Evolutionary conservation across 1,284 basidiomycete species (phyloP).

Genomic region (Moesziomyces parantarcticus): DNA sequence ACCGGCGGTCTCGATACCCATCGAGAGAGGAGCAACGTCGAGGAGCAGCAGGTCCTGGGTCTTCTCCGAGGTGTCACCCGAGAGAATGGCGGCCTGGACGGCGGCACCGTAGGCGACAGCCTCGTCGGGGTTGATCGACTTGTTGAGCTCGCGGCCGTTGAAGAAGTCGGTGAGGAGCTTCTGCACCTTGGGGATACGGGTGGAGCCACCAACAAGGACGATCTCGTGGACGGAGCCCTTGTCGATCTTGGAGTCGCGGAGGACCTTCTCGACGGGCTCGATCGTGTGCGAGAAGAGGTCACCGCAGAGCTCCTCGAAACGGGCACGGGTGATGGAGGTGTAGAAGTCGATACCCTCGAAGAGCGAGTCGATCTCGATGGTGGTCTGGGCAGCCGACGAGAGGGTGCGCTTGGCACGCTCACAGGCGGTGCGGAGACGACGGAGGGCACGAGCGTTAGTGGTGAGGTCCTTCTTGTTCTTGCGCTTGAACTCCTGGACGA

Average conservation of each 20-base stretch:
- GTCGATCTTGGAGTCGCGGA: conserved; percentile 98
- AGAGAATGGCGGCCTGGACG: conserved; percentile 97
- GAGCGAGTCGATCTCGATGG: conserved; percentile 97
- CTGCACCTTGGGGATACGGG: conserved; percentile 97
- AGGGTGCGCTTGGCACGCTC: conserved; percentile 99
- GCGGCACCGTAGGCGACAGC: conserved; percentile 99
- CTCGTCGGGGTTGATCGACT: conserved; percentile 96
- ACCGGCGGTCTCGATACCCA: conserved; percentile 96
- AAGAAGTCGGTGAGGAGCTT: conserved; percentile 99
- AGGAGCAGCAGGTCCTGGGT: conserved; percentile 95
- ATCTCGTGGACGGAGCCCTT: conserved; percentile 90
- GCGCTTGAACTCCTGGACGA: conserved; percentile 97
- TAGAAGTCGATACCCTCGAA: conserved; percentile 99
- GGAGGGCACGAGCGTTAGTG: conserved; percentile 90
- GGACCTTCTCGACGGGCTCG: conserved; percentile 98
- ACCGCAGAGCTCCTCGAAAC: conserved; percentile 98
- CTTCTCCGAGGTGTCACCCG: conserved; percentile 97
- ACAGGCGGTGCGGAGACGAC: conserved; percentile 96
- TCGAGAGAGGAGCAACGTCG: conserved; percentile 94
- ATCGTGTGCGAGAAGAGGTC: conserved; percentile 96
- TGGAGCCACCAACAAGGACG: conserved; percentile 96
- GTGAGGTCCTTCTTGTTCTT: conserved; percentile 98
- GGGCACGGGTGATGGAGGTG: conserved; percentile 96
- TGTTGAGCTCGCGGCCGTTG: conserved; percentile 76
- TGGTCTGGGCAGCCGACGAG: conserved; percentile 94